Percentiles rank a stretch among this genome's conserved stretches.
phyloP scores from a whole-genome alignment of 345 rosid genomes.

The Salix dunnii region DNA sequence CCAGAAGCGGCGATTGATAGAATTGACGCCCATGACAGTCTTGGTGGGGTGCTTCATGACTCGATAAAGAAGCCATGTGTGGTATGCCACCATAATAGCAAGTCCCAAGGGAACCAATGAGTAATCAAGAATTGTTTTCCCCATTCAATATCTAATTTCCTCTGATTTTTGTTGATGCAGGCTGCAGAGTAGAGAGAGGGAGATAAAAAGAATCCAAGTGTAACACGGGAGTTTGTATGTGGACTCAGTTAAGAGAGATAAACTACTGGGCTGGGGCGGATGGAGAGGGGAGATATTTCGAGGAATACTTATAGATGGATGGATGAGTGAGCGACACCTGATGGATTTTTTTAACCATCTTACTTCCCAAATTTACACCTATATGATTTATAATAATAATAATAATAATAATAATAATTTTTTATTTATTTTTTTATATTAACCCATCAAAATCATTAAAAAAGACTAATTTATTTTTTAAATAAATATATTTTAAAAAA shows the following conservation, averaged over 20 bases:
- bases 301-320: neutral
- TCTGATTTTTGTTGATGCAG: neutral
- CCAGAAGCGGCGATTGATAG: constrained; percentile 85
- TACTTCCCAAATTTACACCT: too few relatives aligned
- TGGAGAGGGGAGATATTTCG: neutral
- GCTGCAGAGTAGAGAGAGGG: constrained; percentile 1
- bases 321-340: too few relatives aligned
- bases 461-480: too few relatives aligned
- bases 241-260: neutral
- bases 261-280: neutral
- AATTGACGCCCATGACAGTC: constrained; percentile 71
- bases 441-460: too few relatives aligned
- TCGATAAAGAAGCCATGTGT: constrained; percentile 66
- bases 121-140: constrained; percentile 50
- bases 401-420: too few relatives aligned
- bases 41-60: constrained; percentile 55
- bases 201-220: constrained; percentile 17
- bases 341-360: too few relatives aligned
- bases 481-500: too few relatives aligned
- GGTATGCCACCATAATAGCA: constrained; percentile 49
- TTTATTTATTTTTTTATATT: too few relatives aligned
- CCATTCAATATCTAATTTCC: constrained; percentile 31
- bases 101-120: constrained; percentile 62
- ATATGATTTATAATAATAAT: too few relatives aligned
- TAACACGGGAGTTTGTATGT: constrained; percentile 29